Conservation (phyloP, 2,329 filamentous ascomycete genomes). For the Aspergillus hiratsukae region DNA sequence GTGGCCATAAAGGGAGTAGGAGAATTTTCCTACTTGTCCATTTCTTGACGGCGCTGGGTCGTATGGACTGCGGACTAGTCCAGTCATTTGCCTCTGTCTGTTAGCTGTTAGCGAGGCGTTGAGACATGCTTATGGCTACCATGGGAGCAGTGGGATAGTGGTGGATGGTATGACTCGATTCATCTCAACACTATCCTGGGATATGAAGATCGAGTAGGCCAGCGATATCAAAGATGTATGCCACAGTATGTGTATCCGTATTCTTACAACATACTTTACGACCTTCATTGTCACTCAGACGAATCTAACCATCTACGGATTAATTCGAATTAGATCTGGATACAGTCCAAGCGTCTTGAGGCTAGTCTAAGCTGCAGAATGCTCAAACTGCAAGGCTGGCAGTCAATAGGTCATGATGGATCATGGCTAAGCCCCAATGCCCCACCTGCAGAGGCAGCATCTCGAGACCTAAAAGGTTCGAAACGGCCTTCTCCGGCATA, state of each 20-base stretch:
- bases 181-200: not conserved
- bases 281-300: not conserved
- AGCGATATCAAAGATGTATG: not conserved
- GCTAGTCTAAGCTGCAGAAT: not conserved
- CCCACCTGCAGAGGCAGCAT: conserved; percentile 15
- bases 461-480: not conserved
- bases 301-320: not conserved
- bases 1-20: conserved; percentile 20
- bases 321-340: not conserved
- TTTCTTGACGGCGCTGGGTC: not conserved
- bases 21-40: not conserved
- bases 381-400: not conserved
- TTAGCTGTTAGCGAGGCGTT: not conserved
- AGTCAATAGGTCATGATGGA: conserved; percentile 11
- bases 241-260: not conserved
- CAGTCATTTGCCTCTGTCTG: not conserved
- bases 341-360: not conserved
- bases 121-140: not conserved
- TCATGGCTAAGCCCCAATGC: conserved; percentile 29
- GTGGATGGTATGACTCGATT: no score
- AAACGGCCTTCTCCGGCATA: not conserved
- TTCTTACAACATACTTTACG: not conserved
- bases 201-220: not conserved
- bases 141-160: no score
- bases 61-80: not conserved